phyloP scores from a whole-genome alignment of 345 rosid species.

The Syzygium aqueum region DNA sequence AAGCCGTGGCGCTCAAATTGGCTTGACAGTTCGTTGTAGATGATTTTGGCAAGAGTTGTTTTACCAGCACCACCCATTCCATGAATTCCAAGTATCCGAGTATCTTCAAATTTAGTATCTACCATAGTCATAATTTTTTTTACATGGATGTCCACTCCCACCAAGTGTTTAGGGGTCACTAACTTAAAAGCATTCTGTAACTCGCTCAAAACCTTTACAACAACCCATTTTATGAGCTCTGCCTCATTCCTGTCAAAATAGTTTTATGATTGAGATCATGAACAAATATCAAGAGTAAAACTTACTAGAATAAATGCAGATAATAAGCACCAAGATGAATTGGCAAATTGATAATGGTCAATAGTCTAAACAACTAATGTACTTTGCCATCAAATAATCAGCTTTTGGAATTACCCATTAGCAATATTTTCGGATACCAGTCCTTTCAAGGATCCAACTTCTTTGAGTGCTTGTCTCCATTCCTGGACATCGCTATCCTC shows the following conservation, averaged over 20 bases:
- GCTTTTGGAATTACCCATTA: neutral
- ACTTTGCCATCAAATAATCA: neutral
- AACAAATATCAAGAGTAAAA: neutral
- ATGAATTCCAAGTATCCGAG: neutral
- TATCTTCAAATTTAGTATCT: neutral
- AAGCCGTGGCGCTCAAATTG: neutral
- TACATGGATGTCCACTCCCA: neutral
- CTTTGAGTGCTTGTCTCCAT: neutral
- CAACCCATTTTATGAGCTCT: neutral
- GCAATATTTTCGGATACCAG: neutral
- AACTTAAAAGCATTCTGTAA: neutral
- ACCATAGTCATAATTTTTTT: neutral
- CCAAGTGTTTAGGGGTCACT: neutral
- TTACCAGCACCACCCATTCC: neutral
- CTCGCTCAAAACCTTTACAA: neutral
- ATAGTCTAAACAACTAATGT: neutral
- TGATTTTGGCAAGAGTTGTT: neutral
- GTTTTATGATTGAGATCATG: neutral
- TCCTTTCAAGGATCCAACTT: neutral
- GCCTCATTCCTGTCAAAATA: neutral
- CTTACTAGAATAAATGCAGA: neutral
- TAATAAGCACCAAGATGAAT: neutral
- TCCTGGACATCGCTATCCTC: neutral
- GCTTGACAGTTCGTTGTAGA: neutral
- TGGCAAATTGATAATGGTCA: neutral